Evolutionary conservation across 2,329 filamentous ascomycete species (phyloP).

Genomic region (Orbilia brochopaga): DNA sequence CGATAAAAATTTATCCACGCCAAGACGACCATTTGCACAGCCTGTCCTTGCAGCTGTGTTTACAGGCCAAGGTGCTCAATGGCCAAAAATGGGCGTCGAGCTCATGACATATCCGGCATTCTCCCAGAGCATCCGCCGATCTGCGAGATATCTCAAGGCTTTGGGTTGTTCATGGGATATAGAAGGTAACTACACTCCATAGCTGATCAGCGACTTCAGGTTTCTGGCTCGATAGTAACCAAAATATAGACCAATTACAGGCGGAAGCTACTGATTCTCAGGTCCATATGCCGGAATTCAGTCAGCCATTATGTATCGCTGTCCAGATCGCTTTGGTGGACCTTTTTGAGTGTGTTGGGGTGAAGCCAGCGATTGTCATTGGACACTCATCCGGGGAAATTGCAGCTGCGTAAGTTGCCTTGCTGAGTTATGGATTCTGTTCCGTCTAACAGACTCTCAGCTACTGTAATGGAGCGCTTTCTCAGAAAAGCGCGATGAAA

Average conservation of each 20-base stretch:
- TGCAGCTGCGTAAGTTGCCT: slow-evolving; percentile 60
- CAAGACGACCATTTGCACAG: slow-evolving; percentile 7
- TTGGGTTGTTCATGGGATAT: slow-evolving; percentile 26
- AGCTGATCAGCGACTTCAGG: neutral
- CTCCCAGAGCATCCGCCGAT: slow-evolving; percentile 13
- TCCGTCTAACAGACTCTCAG: neutral
- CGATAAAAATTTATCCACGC: neutral
- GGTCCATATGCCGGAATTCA: slow-evolving; percentile 58
- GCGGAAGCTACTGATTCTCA: slow-evolving; percentile 1
- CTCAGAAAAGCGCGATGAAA: slow-evolving; percentile 26
- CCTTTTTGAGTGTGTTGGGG: slow-evolving; percentile 56
- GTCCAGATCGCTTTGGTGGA: slow-evolving; percentile 63
- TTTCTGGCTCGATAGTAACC: neutral
- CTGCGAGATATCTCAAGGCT: slow-evolving; percentile 5
- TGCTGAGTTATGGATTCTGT: slow-evolving; percentile 34
- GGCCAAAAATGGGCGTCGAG: slow-evolving; percentile 59
- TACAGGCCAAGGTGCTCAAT: slow-evolving; percentile 62
- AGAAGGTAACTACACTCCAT: slow-evolving; percentile 12
- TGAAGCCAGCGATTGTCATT: slow-evolving; percentile 57
- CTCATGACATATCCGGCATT: slow-evolving; percentile 33
- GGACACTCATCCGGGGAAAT: slow-evolving; percentile 62
- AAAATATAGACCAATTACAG: slow-evolving; percentile 9
- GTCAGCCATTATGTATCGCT: slow-evolving; percentile 64
- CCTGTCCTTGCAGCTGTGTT: slow-evolving; percentile 56
- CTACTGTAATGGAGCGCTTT: slow-evolving; percentile 27